Evolutionary conservation across 495 filamentous ascomycete genomes (phyloP).

Genomic region (Pyronema domesticum): DNA sequence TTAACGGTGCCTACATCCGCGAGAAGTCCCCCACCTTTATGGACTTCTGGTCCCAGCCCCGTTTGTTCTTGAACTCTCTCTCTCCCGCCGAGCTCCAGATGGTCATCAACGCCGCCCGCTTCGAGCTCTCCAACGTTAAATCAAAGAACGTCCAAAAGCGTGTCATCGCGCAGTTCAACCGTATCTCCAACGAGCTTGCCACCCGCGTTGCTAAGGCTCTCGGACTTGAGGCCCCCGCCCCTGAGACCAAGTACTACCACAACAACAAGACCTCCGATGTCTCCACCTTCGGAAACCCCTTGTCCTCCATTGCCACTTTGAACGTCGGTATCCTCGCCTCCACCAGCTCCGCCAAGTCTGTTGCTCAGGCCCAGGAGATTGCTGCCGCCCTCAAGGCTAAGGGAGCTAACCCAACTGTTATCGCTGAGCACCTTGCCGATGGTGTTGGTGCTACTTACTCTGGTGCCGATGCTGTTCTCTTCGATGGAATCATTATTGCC

Average conservation of each 20-base stretch:
- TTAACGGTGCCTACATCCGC: constrained; percentile 40
- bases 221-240: constrained; percentile 36
- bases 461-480: constrained; percentile 48
- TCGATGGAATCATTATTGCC: constrained; percentile 50
- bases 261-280: constrained; percentile 47
- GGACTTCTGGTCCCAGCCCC: constrained; percentile 60
- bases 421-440: constrained; percentile 40
- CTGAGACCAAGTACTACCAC: constrained; percentile 51
- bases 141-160: constrained; percentile 41
- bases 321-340: constrained; percentile 50
- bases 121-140: constrained; percentile 46
- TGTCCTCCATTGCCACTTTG: constrained; percentile 44
- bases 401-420: constrained; percentile 40
- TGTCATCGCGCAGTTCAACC: constrained; percentile 53
- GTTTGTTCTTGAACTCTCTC: constrained; percentile 64
- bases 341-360: constrained; percentile 25
- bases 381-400: constrained; percentile 29
- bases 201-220: constrained; percentile 46
- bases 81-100: constrained; percentile 54
- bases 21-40: constrained; percentile 45
- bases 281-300: constrained; percentile 37
- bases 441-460: constrained; percentile 55
- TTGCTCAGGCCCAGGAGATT: constrained; percentile 35
- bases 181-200: constrained; percentile 50
- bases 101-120: constrained; percentile 60